Base-by-base conservation (phyloP, 768 basidiomycete genomes). In the Naganishia antarctica region DNA sequence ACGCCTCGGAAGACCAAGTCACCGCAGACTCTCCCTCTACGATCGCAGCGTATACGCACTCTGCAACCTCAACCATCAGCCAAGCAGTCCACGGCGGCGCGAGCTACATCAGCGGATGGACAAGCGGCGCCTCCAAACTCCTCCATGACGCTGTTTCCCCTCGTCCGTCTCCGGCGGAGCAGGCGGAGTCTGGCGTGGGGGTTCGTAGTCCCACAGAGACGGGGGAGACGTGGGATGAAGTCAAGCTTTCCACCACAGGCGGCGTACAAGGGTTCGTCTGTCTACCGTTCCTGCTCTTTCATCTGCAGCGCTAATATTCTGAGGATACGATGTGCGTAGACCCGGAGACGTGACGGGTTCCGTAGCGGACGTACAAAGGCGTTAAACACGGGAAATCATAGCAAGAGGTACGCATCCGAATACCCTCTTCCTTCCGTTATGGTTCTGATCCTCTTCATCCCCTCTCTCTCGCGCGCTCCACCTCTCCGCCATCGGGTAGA, bases 301-400 rank as follows among this genome's bases (percentile, higher is more conserved):
- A 8, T 12, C n/a, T 1, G 11, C 28, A 4, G 18, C n/a, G 28
- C 32, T 53, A 13, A 29, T 16, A 25, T 16, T 9, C 32, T 18
- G 15, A 32, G 18, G 13, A 51, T 41, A 1, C 23, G 6, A n/a
- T n/a, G 45, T 25, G 23, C 23, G 45, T 46, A n/a, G 62, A 8
- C 41, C 49, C 18, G 15, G 18, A 26, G 45, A 11, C 2, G 41
- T 53, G 4, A 49, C 40, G 3, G 25, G 31, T 11, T 69, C 69
- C 26, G 53, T 71, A 26, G 70, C 73, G 29, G 68, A 69, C 70
- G 11, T 72, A 76, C 47, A 66, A 66, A 50, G 73, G 70, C n/a
- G 67, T 76, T 3, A 70, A 72, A 37, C 70, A 74, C 49, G 69
- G 73, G n/a, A n/a, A n/a, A n/a, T n/a, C n/a, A n/a, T n/a, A n/a